A percentile compares a stretch with the other conserved stretches of the same genome.
phyloP scores from a whole-genome alignment of 495 filamentous ascomycete species.

The Podospora fimiseda region DNA sequence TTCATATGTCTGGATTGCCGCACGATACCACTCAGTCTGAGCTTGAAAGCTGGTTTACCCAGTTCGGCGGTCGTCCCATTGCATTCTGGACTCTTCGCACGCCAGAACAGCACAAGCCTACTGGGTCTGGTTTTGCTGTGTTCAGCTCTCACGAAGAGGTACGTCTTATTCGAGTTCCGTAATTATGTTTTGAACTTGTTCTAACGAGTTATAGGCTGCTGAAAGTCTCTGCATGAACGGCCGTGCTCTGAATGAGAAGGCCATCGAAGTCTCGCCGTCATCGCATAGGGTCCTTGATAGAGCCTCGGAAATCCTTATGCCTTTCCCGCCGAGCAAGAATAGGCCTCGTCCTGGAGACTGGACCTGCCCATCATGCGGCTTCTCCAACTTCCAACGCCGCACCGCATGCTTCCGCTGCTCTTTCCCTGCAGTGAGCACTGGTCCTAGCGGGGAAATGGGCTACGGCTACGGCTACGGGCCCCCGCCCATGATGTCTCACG shows the following conservation, averaged over 20 bases:
- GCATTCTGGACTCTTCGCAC: slow-evolving; percentile 98
- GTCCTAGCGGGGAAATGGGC: slow-evolving; percentile 65
- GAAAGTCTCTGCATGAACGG: slow-evolving; percentile 99
- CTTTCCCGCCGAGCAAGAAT: slow-evolving; percentile 98
- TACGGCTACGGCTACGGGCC: slow-evolving; percentile 67
- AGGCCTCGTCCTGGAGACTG: slow-evolving; percentile 94
- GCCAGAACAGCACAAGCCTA: slow-evolving; percentile 97
- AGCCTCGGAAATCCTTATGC: slow-evolving; percentile 88
- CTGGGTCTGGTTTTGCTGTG: slow-evolving; percentile 92
- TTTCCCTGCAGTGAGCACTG: slow-evolving; percentile 82
- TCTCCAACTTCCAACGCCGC: slow-evolving; percentile 93
- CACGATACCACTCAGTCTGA: slow-evolving; percentile 98
- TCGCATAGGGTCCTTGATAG: slow-evolving; percentile 93
- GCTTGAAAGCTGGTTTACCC: slow-evolving; percentile 98
- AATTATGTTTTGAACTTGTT: not conserved
- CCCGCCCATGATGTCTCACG: slow-evolving; percentile 68
- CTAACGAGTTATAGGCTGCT: slow-evolving; percentile 56
- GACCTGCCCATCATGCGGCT: slow-evolving; percentile 93
- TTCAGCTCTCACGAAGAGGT: slow-evolving; percentile 99
- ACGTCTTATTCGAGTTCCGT: slow-evolving; percentile 31
- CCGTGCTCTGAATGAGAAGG: slow-evolving; percentile 94
- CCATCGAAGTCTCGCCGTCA: slow-evolving; percentile 94
- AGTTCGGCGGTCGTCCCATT: slow-evolving; percentile 97
- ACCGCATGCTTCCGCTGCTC: slow-evolving; percentile 98
- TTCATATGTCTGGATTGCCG: slow-evolving; percentile 93